These are phyloP conservation scores for Talaromyces atroroseus DNA, from an alignment of 2,329 filamentous ascomycete genomes.

Conservation along the genomic window DNA sequence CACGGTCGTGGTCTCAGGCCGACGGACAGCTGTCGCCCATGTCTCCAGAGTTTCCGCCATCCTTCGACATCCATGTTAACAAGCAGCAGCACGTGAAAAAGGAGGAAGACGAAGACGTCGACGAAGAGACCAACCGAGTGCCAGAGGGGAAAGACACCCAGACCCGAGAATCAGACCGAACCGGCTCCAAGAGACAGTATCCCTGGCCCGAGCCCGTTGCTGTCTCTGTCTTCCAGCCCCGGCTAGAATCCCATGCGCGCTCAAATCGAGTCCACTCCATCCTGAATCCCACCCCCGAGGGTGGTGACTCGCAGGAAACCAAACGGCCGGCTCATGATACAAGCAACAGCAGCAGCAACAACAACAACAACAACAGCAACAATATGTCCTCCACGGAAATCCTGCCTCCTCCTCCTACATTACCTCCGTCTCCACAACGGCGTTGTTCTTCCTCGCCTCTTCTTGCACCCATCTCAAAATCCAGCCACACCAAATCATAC, in stretches of 20 bases:
- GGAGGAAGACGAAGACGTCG: background rate
- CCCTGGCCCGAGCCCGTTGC: slow-evolving; percentile 33
- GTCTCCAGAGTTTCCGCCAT: slow-evolving; percentile 32
- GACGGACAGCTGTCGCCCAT: slow-evolving; percentile 33
- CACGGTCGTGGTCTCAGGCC: slow-evolving; percentile 22
- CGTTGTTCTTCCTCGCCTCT: slow-evolving; percentile 26
- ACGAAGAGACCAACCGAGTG: slow-evolving; percentile 6
- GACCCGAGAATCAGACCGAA: slow-evolving; percentile 18
- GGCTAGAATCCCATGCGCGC: slow-evolving; percentile 27
- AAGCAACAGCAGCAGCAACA: slow-evolving; percentile 8
- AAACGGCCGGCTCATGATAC: slow-evolving; percentile 14
- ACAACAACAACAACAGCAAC: slow-evolving; percentile 7
- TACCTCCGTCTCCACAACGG: slow-evolving; percentile 21
- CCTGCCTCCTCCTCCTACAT: slow-evolving; percentile 18
- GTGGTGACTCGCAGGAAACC: slow-evolving; percentile 13
- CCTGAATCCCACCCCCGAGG: slow-evolving; percentile 31
- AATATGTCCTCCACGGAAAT: slow-evolving; percentile 18
- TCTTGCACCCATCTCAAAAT: slow-evolving; percentile 8
- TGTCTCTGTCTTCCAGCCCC: slow-evolving; percentile 30
- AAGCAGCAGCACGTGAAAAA: slow-evolving; percentile 20
- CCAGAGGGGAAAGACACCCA: background rate
- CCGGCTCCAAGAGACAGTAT: slow-evolving; percentile 24
- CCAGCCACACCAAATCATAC: slow-evolving; percentile 12
- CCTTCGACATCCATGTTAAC: slow-evolving; percentile 13
- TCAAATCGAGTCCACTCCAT: slow-evolving; percentile 39